Base-by-base conservation (phyloP, 176 grass and related monocot species). In the Oryza glaberrima region DNA sequence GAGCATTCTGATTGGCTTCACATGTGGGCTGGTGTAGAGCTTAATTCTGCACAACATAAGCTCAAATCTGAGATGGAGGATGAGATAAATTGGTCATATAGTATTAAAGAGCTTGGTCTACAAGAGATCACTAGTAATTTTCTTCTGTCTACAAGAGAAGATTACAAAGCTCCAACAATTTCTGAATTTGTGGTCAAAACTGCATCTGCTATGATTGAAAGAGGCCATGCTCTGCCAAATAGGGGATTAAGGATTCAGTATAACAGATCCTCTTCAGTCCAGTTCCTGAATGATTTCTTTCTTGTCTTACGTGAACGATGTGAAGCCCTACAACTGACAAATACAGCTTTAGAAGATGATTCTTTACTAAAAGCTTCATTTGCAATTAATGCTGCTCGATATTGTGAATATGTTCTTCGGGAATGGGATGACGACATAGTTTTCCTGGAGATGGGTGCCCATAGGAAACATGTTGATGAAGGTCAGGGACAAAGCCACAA, bases 1-100 rank as follows among this genome's bases (percentile, higher is more conserved):
- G 89, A 90, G 12, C 93, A 98, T 88, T 89, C 87, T 63, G 88
- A 98, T 73, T 98, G 96, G 93, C 91, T 98, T 90, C 83, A 79
- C 49, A 95, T 94, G 64, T 98, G 96, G 93, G 88, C 89, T 51
- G 67, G 78, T 51, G 88, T 95, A 78, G 96, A 98, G 81, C 85
- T 95, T 76, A 78, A 65, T 76, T 89, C 85, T 79, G 88, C 96
- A 68, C 82, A 89, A 32, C 77, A 88, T 68, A 95, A 95, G 67
- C 78, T 95, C 69, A 85, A 89, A 83, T 84, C 86, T 80, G 91
- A 90, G 87, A 75, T 92, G 67, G 91, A 90, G 16, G 65, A 87
- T 76, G 89, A 89, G 34, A 73, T 52, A 66, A 88, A n/a, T 84
- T 98, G 91, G 91, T 89, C 87, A 58, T 85, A 41, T 70, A 69